Percentiles rank a stretch among this genome's conserved stretches.
phyloP scores from a whole-genome alignment of 2,329 filamentous ascomycete genomes.

The Fusarium sp. region DNA sequence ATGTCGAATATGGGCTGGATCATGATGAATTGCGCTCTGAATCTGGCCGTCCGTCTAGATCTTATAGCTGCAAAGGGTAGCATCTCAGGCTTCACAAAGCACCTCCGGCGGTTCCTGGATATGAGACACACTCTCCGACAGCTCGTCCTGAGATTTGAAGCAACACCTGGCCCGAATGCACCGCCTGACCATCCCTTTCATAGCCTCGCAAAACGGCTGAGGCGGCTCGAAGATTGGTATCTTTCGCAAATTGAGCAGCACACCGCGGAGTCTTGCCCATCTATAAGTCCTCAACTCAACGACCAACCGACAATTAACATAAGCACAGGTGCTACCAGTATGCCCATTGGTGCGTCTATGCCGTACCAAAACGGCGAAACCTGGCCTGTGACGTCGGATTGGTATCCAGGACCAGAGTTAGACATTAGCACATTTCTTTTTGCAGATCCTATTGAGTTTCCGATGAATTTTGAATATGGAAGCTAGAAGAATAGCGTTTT shows the following conservation, averaged over 20 bases:
- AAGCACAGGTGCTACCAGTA: neutral
- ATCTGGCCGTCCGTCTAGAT: conserved; percentile 49
- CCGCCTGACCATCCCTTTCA: conserved; percentile 42
- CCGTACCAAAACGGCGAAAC: neutral
- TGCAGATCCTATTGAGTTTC: conserved; percentile 33
- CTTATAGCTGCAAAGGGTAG: conserved; percentile 42
- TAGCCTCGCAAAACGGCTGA: conserved; percentile 34
- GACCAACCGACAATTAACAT: neutral
- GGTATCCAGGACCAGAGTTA: conserved; percentile 20
- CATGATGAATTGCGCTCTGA: conserved; percentile 50
- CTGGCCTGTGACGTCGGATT: conserved; percentile 13
- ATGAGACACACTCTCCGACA: conserved; percentile 49
- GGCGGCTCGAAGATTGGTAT: conserved; percentile 41
- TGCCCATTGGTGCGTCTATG: neutral
- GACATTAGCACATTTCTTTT: conserved; percentile 37
- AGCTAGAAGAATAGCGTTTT: neutral
- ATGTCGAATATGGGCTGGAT: conserved; percentile 53
- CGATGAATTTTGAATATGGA: conserved; percentile 2
- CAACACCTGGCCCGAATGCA: conserved; percentile 15
- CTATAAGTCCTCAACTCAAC: neutral
- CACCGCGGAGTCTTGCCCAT: neutral
- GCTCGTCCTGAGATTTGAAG: conserved; percentile 46
- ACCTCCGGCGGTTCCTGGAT: conserved; percentile 48
- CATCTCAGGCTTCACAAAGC: conserved; percentile 38
- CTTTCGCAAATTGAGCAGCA: conserved; percentile 2